These are phyloP conservation scores for Trichopus zeylanicus DNA, from an alignment of 116 monocot species.

Conservation along the genomic window DNA sequence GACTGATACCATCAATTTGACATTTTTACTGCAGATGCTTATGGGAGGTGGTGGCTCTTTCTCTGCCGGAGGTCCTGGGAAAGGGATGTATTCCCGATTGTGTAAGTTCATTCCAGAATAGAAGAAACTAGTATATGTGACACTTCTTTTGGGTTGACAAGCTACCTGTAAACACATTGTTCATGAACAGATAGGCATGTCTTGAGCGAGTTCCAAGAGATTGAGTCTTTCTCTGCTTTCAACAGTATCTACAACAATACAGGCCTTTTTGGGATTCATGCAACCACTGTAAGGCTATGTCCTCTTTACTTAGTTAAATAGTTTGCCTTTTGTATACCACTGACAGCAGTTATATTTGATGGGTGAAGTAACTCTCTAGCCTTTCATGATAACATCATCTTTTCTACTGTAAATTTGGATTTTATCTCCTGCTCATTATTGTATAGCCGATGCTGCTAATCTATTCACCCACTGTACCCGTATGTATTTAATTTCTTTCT, in stretches of 20 bases:
- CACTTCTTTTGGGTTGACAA: neutral
- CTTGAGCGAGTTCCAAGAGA: constrained; percentile 63
- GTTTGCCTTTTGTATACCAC: neutral
- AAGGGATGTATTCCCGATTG: constrained; percentile 93
- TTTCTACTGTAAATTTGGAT: too few relatives aligned
- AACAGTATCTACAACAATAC: constrained; percentile 80
- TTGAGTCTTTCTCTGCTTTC: constrained; percentile 89
- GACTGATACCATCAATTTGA: neutral
- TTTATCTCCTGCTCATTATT: too few relatives aligned
- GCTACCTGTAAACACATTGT: neutral
- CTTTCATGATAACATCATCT: too few relatives aligned
- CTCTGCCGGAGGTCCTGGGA: constrained; percentile 92
- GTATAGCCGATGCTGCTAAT: too few relatives aligned
- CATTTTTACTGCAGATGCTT: constrained; percentile 52
- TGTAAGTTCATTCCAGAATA: constrained; percentile 77
- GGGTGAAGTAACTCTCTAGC: too few relatives aligned
- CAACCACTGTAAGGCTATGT: constrained; percentile 57
- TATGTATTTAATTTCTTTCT: too few relatives aligned
- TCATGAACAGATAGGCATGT: constrained; percentile 21
- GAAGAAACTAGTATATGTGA: neutral
- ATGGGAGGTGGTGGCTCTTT: constrained; percentile 98
- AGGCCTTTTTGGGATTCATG: constrained; percentile 94
- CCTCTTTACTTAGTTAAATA: neutral
- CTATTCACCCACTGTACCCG: too few relatives aligned
- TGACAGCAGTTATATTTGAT: neutral